Evolutionary conservation across 306 rosid genomes (phyloP), one percentile per base, ranked within the genome.

Genomic region (Sicyos edulis): DNA sequence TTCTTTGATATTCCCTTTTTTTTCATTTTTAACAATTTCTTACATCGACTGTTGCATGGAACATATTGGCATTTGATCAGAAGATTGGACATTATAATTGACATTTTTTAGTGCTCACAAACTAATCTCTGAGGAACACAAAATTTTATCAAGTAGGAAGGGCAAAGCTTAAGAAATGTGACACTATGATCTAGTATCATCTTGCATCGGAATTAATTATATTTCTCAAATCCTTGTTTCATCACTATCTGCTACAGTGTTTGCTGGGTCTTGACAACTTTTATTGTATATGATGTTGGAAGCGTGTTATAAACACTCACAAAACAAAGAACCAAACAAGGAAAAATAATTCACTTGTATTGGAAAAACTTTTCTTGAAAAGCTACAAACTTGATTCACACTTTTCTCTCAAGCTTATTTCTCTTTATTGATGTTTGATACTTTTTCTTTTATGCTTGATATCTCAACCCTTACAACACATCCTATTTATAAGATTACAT

Each of bases 251-350:
- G 77, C 75, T 54, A 74, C 44, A 8, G 52, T 54, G 29, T 9
- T 15, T 78, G 54, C 54, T 32, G 76, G 71, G 54, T 61, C 49
- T 65, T 24, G 68, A 59, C 80, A 72, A 59, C 77, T 54, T 61
- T 71, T 57, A 22, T 58, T 76, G 79, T 32, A 37, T 70, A 17
- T 0, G 67, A 65, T 60, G 15, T n/a, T n/a, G n/a, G n/a, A n/a
- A n/a, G n/a, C n/a, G n/a, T n/a, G n/a, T n/a, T n/a, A n/a, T n/a
- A n/a, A n/a, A n/a, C n/a, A n/a, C n/a, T n/a, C n/a, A n/a, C n/a
- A n/a, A n/a, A n/a, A n/a, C n/a, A n/a, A n/a, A n/a, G n/a, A n/a
- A n/a, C n/a, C n/a, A n/a, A n/a, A n/a, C n/a, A n/a, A n/a, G n/a
- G n/a, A n/a, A n/a, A n/a, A n/a, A n/a, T n/a, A n/a, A n/a, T n/a